These are phyloP conservation scores for Helotiales sp. DNA, from an alignment of 2,329 filamentous ascomycete genomes.

Conservation along the genomic window DNA sequence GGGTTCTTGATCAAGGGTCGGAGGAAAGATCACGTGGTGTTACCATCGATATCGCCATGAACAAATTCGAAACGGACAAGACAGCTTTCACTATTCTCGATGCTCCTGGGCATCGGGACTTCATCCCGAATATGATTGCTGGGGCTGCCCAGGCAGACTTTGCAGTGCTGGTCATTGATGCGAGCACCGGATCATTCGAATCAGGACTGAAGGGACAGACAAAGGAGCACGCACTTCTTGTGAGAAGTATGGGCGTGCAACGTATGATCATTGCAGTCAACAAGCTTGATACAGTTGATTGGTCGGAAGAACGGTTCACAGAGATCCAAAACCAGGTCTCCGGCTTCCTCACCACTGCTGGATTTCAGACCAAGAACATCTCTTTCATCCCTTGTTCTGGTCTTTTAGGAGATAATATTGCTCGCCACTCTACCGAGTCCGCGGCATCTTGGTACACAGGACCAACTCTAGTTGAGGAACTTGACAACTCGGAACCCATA, in stretches of 20 bases:
- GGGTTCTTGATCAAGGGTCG: constrained; percentile 90
- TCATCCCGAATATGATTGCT: constrained; percentile 98
- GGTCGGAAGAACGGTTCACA: constrained; percentile 80
- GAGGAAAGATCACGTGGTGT: constrained; percentile 90
- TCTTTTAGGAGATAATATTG: constrained; percentile 84
- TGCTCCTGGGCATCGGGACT: constrained; percentile 91
- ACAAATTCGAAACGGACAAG: constrained; percentile 86
- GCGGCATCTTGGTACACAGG: constrained; percentile 78
- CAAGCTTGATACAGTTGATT: constrained; percentile 85
- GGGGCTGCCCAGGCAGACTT: constrained; percentile 95
- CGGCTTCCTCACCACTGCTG: constrained; percentile 78
- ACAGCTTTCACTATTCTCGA: constrained; percentile 93
- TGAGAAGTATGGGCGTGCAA: constrained; percentile 88
- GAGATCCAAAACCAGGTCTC: constrained; percentile 83
- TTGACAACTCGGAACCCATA: constrained; percentile 79
- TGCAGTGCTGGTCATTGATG: constrained; percentile 90
- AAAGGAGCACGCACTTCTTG: constrained; percentile 85
- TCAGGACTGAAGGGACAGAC: constrained; percentile 92
- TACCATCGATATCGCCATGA: constrained; percentile 95
- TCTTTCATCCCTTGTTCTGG: constrained; percentile 90
- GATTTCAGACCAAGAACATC: constrained; percentile 79
- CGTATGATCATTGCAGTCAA: constrained; percentile 89
- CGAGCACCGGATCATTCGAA: constrained; percentile 87
- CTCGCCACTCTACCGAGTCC: constrained; percentile 53
- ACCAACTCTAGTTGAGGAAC: constrained; percentile 74